Evolutionary conservation across 2,329 filamentous ascomycete genomes (phyloP).

Genomic region (Magnaporthiopsis rhizophila): DNA sequence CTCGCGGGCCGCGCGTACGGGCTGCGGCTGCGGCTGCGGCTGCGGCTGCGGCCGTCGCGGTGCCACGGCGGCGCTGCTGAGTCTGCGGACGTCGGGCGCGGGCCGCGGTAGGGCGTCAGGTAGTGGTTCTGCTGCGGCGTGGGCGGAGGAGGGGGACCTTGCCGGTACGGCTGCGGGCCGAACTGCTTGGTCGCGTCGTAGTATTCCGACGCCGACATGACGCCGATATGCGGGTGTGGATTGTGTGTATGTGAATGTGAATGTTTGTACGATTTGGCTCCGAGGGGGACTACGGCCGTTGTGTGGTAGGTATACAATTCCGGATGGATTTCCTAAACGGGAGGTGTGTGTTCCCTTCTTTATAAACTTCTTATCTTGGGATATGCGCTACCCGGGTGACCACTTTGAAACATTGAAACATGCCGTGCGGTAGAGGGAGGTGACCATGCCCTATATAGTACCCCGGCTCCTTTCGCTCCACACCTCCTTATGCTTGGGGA

Average conservation of each 20-base stretch:
- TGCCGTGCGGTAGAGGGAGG: background rate
- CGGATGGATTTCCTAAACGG: background rate
- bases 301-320: background rate
- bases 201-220: constrained; percentile 16
- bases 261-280: background rate
- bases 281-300: background rate
- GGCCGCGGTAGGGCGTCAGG: constrained; percentile 3
- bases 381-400: background rate
- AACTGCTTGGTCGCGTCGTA: constrained; percentile 11
- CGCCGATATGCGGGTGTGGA: background rate
- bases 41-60: constrained; percentile 1
- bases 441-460: background rate
- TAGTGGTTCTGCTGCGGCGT: constrained; percentile 1
- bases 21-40: background rate
- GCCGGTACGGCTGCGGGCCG: constrained; percentile 3
- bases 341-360: background rate
- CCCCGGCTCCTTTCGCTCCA: background rate
- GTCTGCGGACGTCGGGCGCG: constrained; percentile 5
- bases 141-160: background rate
- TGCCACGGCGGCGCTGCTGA: background rate
- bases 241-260: background rate
- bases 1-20: constrained; percentile 5
- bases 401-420: background rate
- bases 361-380: background rate
- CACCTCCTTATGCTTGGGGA: background rate